phyloP scores from a whole-genome alignment of 306 rosid species.

The Vigna angularis region DNA sequence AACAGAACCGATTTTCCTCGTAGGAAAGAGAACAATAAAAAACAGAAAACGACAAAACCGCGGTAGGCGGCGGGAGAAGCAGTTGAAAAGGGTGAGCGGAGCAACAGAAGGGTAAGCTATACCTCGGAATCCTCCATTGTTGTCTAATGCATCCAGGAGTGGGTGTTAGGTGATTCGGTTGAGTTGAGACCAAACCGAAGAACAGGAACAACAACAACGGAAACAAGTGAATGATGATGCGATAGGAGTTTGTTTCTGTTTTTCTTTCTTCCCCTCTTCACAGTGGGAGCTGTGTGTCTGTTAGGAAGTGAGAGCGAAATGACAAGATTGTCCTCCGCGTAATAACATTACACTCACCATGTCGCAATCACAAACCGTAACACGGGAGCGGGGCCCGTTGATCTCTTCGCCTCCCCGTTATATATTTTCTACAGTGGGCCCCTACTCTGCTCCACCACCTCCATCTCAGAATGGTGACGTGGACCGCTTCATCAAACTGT shows the following conservation, averaged over 20 bases:
- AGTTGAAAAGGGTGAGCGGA: conserved; percentile 27
- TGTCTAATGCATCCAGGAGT: conserved; percentile 41
- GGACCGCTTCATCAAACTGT: background rate
- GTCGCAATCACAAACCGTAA: conserved; percentile 43
- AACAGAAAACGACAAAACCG: background rate
- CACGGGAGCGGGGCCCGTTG: conserved; percentile 37
- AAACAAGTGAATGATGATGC: conserved; percentile 30
- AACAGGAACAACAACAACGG: conserved; percentile 6
- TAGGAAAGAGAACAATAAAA: background rate
- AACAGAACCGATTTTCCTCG: background rate
- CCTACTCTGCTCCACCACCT: conserved; percentile 18
- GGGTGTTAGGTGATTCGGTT: conserved; percentile 26
- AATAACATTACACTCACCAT: conserved; percentile 57
- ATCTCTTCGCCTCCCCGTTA: background rate
- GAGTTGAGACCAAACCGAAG: conserved; percentile 27
- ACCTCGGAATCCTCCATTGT: conserved; percentile 72
- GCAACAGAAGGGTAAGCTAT: background rate
- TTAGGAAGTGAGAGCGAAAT: conserved; percentile 60
- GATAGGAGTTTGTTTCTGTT: conserved; percentile 61
- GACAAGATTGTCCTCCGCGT: conserved; percentile 51
- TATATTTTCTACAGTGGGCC: conserved; percentile 21
- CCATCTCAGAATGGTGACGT: conserved; percentile 26
- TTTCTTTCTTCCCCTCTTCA: conserved; percentile 38
- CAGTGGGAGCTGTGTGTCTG: conserved; percentile 62
- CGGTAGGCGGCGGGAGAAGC: conserved; percentile 40